Base-by-base conservation (phyloP, 148 eudicot genomes). In the Amaranthus hypochondriacus region DNA sequence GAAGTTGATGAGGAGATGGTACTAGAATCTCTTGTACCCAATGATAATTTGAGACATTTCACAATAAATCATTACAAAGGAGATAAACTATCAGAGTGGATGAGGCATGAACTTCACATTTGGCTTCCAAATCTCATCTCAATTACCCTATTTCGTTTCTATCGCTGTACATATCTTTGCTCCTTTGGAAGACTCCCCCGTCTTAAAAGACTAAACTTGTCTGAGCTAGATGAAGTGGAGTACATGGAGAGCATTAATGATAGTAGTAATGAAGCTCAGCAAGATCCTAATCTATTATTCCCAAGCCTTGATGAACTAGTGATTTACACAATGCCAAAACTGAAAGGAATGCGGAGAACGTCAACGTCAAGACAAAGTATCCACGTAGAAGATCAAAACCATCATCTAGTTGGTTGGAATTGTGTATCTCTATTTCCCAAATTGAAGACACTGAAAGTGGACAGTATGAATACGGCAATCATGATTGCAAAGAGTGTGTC, bases 151-250 rank as follows among this genome's bases (percentile, higher is more conserved):
- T 46, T 0, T 2, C 11, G 6, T 12, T 66, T 28, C 1, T 0
- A 48, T 66, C 8, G 42, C 0, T 67, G 57, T 55, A 57, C 0
- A 21, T 47, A 55, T 39, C 12, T 66, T 39, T 44, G 70, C 62
- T 63, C 69, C 69, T 73, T 73, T 4, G 69, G 76, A 62, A 64
- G 76, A 39, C 76, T 74, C 11, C 70, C 76, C 44, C 62, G 65
- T 46, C 70, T 74, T 13, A 8, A 64, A 55, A 7, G 0, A 12
- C 18, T 74, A 6, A 2, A 0, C 2, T 12, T 74, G 8, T 4
- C 3, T 15, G 9, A 0, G 0, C 6, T 64, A 14, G 48, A 47
- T 8, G 46, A 54, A 44, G 69, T 74, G 62, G 70, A 64, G 70
- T 74, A 63, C 70, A 64, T 74, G 2, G 76, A 74, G 59, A 43